These are phyloP conservation scores for Calonectria crousiana DNA, from an alignment of 2,329 filamentous ascomycete species.

Conservation along the genomic window DNA sequence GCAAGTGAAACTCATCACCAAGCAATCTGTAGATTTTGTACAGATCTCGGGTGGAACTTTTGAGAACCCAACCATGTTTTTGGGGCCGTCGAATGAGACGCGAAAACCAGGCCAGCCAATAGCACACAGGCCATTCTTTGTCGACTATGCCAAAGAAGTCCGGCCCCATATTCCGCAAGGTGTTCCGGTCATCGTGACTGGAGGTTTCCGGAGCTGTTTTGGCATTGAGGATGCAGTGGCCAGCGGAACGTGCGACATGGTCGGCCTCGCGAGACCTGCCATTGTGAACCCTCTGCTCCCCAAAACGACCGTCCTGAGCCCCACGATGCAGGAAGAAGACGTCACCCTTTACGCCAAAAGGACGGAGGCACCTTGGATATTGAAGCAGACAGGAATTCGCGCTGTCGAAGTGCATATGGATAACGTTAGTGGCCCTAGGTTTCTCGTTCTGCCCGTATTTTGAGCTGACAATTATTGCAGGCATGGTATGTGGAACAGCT, in stretches of 20 bases:
- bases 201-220: constrained; percentile 67
- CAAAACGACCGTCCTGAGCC: constrained; percentile 34
- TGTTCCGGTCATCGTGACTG: constrained; percentile 67
- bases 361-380: constrained; percentile 20
- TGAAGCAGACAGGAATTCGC: constrained; percentile 17
- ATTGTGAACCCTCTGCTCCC: constrained; percentile 52
- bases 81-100: constrained; percentile 24
- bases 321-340: constrained; percentile 9
- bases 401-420: constrained; percentile 26
- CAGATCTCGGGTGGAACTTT: constrained; percentile 74
- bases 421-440: not conserved
- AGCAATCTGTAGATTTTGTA: constrained; percentile 71
- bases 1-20: constrained; percentile 63
- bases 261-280: constrained; percentile 54
- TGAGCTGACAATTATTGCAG: not conserved
- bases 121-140: constrained; percentile 73
- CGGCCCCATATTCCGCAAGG: constrained; percentile 57
- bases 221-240: constrained; percentile 54
- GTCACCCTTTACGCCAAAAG: constrained; percentile 15
- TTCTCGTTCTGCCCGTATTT: not conserved
- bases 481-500: constrained; percentile 21
- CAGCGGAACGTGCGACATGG: constrained; percentile 52
- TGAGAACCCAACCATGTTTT: constrained; percentile 60
- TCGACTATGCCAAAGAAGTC: constrained; percentile 69
- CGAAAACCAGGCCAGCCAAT: constrained; percentile 53